Percentiles rank a stretch among this genome's conserved stretches.
These are phyloP conservation scores for Marsdenia floribunda DNA, from an alignment of 257 asterid species.

Conservation along the genomic window DNA sequence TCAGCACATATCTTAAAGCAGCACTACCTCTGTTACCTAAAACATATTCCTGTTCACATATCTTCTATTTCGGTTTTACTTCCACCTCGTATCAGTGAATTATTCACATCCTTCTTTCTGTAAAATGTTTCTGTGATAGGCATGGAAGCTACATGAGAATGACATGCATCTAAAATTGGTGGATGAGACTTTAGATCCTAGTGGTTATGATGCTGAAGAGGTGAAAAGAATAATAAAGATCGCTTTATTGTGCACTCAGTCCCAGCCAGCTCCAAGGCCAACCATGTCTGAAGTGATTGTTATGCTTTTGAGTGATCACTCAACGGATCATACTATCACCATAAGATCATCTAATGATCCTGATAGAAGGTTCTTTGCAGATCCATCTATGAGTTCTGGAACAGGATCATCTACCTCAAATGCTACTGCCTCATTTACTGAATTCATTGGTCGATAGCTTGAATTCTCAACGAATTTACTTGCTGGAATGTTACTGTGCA, in stretches of 20 bases:
- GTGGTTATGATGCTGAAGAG: slow-evolving; percentile 40
- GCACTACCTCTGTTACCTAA: not conserved
- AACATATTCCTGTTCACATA: not conserved
- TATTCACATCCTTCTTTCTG: not conserved
- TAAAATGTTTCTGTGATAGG: slow-evolving; percentile 29
- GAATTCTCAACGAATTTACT: not conserved
- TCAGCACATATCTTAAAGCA: no score
- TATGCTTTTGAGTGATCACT: slow-evolving; percentile 48
- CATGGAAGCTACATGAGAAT: slow-evolving; percentile 64
- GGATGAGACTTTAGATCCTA: slow-evolving; percentile 51
- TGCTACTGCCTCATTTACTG: slow-evolving; percentile 53
- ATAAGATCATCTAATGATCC: slow-evolving; percentile 27
- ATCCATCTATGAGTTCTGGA: slow-evolving; percentile 19
- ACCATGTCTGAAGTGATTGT: slow-evolving; percentile 71
- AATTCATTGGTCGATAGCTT: slow-evolving; percentile 60
- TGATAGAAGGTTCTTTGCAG: slow-evolving; percentile 24
- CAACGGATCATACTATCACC: slow-evolving; percentile 26
- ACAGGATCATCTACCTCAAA: slow-evolving; percentile 34
- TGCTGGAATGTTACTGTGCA: not conserved
- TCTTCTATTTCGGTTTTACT: not conserved
- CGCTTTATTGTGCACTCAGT: slow-evolving; percentile 61
- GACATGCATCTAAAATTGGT: slow-evolving; percentile 44
- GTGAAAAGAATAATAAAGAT: slow-evolving; percentile 62
- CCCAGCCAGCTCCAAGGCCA: slow-evolving; percentile 69
- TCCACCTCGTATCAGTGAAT: not conserved